A percentile compares a stretch with the other conserved stretches of the same genome.
Conservation (phyloP, 306 rosid genomes). For the Dryas alaskensis region DNA sequence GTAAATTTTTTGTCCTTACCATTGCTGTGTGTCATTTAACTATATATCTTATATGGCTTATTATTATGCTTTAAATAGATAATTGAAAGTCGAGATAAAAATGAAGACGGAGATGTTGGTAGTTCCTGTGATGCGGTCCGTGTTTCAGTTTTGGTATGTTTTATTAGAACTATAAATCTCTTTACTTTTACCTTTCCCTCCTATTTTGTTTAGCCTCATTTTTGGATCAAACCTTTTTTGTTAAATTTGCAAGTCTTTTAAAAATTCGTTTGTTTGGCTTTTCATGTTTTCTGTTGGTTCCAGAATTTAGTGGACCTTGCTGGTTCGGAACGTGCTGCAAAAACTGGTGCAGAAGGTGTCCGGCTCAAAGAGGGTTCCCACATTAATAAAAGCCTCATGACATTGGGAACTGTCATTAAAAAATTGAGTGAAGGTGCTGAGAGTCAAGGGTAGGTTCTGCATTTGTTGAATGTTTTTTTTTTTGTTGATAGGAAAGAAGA, state of each 20-base stretch:
- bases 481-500: no score
- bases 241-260: not conserved
- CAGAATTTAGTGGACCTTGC: constrained; percentile 99
- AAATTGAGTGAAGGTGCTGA: constrained; percentile 97
- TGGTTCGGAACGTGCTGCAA: constrained; percentile 99
- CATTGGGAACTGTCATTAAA: constrained; percentile 96
- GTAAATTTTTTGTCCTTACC: constrained; percentile 38
- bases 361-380: constrained; percentile 96
- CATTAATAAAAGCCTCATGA: constrained; percentile 93
- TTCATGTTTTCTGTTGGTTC: constrained; percentile 24
- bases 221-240: not conserved
- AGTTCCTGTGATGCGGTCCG: constrained; percentile 87
- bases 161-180: not conserved
- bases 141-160: constrained; percentile 85
- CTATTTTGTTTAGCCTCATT: not conserved
- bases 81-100: constrained; percentile 87
- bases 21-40: constrained; percentile 8
- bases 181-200: not conserved
- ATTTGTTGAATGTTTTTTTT: constrained; percentile 1
- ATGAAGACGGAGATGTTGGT: constrained; percentile 52
- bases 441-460: constrained; percentile 83
- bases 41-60: constrained; percentile 18
- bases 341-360: constrained; percentile 97
- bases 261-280: not conserved
- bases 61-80: constrained; percentile 42